phyloP scores from a whole-genome alignment of 352 stramenopile species.

The Phytophthora macrochlamydospora region DNA sequence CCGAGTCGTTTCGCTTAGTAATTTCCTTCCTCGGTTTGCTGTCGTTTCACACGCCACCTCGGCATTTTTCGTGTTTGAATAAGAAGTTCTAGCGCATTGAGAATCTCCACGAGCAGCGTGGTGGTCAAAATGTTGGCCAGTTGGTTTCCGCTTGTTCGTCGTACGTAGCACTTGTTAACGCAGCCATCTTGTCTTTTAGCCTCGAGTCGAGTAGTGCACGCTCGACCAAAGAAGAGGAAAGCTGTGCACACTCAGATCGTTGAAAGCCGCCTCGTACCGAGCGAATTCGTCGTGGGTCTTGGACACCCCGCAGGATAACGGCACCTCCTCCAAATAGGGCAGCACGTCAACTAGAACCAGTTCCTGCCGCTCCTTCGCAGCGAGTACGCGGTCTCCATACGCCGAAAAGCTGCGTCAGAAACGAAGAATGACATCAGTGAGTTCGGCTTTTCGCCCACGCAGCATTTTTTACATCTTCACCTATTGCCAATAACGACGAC shows the following conservation, averaged over 20 bases:
- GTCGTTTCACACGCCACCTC: conserved; percentile 39
- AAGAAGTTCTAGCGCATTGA: conserved; percentile 1
- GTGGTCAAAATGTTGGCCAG: neutral
- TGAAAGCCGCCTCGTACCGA: conserved; percentile 79
- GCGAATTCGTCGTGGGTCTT: conserved; percentile 60
- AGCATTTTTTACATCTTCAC: conserved; percentile 15
- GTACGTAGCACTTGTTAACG: conserved; percentile 7
- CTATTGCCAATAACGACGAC: conserved; percentile 90
- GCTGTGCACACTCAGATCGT: conserved; percentile 53
- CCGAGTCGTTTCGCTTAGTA: conserved; percentile 11
- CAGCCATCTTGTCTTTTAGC: conserved; percentile 25
- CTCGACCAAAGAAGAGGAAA: conserved; percentile 22
- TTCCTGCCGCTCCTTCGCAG: conserved; percentile 38
- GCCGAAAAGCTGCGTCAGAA: conserved; percentile 61
- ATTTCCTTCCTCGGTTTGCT: conserved; percentile 35
- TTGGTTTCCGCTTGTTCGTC: conserved; percentile 3
- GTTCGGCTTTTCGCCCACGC: neutral
- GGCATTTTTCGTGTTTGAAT: conserved; percentile 14
- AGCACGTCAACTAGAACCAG: conserved; percentile 57
- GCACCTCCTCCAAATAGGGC: conserved; percentile 53
- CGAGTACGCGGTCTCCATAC: conserved; percentile 75
- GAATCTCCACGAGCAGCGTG: neutral
- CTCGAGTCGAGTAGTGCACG: conserved; percentile 14
- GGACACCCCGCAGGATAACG: conserved; percentile 43
- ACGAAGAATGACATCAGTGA: conserved; percentile 1